Base-by-base conservation (phyloP, 2,329 filamentous ascomycete species). In the Aspergillus tubingensis region DNA sequence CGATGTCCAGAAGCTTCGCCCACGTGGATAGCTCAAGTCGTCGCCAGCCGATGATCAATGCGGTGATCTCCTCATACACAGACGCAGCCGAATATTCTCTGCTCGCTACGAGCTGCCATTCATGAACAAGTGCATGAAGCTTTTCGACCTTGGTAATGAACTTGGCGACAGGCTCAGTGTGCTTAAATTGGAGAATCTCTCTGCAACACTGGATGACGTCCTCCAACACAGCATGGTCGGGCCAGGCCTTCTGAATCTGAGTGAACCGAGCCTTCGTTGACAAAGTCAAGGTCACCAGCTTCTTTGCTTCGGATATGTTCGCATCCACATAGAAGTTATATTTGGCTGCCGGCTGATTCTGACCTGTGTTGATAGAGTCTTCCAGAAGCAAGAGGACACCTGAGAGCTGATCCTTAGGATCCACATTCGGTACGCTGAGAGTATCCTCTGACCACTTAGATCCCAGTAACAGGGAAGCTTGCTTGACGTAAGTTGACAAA, bases 61-160 rank as follows among this genome's bases (percentile, higher is more conserved):
- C 85, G 0, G 93, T 96, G 11, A 98, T 78, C 48, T 87, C 85
- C 62, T 96, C 89, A 66, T 96, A 92, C 2, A 93, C 80, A 8
- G 82, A 75, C 1, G 84, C 82, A 1, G 89, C 90, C 8, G 86
- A 89, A 73, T 91, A 91, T 39, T 90, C 86, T 63, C 87, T 87
- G 79, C 91, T 96, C 3, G 94, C 93, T 76, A 96, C 93, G 44
- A 90, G 88, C 74, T 99, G 92, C 95, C 95, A 99, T 76, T 98
- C 92, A 64, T 97, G 89, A 52, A 99, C 86, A 65, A 89, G 88
- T 0, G 83, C 84, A 76, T 98, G 91, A 4, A 99, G 82, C 65
- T 94, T 92, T 75, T 99, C 96, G 3, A 95, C 84, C 71, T 90
- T 91, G 1, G 90, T 91, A 55, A 99, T 85, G 59, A 96, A 87